Base-by-base conservation (phyloP, 192 early-diverging fungal species). In the Pilobolus umbonatus region DNA sequence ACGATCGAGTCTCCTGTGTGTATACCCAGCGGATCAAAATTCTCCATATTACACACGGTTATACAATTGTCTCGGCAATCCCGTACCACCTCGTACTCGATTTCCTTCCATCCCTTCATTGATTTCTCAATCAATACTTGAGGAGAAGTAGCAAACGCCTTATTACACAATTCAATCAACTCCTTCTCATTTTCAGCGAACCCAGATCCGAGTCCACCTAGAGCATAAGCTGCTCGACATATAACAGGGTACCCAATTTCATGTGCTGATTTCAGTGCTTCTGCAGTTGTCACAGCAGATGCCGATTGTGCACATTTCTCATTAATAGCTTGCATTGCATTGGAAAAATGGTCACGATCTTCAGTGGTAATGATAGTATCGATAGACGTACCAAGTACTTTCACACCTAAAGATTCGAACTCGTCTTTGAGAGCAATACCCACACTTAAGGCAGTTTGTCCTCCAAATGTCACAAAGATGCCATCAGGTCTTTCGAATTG, bases 21-120 rank as follows among this genome's bases (percentile, higher is more conserved):
- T 60, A 95, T 96, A 46, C 96, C 96, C 26, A 98, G 83, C 38
- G 96, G 96, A 68, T 98, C 96, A 84, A 98, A 98, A 86, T 98
- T 98, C 74, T 98, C 94, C 96, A 98, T 98, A 74, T 98, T 96
- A 80, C 94, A 98, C 49, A 98, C 96, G 24, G 96, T 98, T 65
- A 98, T 96, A 74, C 96, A 98, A 79, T 98, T 98, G 77, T 98
- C 86, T 24, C 79, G 73, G 63, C 83, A 82, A 73, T 98, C 96
- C 44, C 96, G 87, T 6, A 98, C 96, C 36, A 98, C 96, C 73
- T 98, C 96, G 70, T 98, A 95, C 74, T 98, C 96, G 40, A 98
- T 85, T 79, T 98, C 96, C 78, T 98, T 98, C 96, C 96, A 98
- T 22, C 96, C 96, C 81, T 98, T 98, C 96, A 98, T 98, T 48